Conservation (phyloP, 768 basidiomycete genomes). For the Mrakia frigida region DNA sequence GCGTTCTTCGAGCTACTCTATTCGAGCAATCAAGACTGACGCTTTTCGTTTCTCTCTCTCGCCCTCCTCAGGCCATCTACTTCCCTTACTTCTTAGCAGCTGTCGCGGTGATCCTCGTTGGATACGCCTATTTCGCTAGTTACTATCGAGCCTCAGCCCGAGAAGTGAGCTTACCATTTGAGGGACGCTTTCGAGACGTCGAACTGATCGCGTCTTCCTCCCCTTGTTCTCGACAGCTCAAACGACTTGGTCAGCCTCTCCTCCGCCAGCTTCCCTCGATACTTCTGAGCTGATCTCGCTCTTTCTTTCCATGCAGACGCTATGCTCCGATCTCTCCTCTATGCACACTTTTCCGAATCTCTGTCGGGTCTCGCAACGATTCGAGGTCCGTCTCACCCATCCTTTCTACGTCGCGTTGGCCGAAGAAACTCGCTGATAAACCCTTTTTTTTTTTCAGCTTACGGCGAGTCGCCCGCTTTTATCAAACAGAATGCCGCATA, state of each 20-base stretch:
- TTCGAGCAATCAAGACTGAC: no score
- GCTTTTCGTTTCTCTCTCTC: neutral
- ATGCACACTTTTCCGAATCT: conserved; percentile 89
- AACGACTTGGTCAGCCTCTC: conserved; percentile 42
- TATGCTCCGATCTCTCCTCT: conserved; percentile 62
- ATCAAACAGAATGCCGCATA: conserved; percentile 62
- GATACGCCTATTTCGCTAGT: conserved; percentile 38
- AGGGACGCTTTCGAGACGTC: neutral
- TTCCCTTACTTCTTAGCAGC: conserved; percentile 82
- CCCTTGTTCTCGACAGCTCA: neutral
- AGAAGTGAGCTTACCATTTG: conserved; percentile 59
- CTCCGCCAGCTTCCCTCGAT: neutral
- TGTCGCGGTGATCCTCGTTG: conserved; percentile 53
- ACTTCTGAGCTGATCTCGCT: neutral
- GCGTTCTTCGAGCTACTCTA: neutral
- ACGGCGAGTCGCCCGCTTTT: conserved; percentile 73
- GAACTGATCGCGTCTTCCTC: neutral
- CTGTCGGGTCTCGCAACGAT: conserved; percentile 64
- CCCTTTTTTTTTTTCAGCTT: conserved; percentile 75
- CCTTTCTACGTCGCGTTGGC: neutral
- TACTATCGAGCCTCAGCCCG: conserved; percentile 83
- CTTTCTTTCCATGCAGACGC: conserved; percentile 48
- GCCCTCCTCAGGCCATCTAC: conserved; percentile 43
- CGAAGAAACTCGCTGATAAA: conserved; percentile 42
- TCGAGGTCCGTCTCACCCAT: neutral